These are phyloP conservation scores for Urtica urens DNA, from an alignment of 306 rosid species.

Conservation along the genomic window DNA sequence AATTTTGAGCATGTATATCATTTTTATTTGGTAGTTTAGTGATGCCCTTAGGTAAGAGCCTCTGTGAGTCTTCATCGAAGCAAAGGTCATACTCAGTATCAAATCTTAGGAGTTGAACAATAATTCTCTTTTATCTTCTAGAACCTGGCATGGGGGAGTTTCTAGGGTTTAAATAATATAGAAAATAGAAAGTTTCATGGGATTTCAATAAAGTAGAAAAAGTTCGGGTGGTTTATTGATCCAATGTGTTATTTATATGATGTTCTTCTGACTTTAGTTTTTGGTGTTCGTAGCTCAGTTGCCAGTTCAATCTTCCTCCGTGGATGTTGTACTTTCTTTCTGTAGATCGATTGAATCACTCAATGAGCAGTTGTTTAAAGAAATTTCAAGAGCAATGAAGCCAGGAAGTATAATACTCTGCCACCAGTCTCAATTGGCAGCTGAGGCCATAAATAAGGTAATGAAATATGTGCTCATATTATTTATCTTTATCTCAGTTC, in stretches of 20 bases:
- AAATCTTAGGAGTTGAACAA: too few relatives aligned
- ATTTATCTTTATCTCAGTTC: too few relatives aligned
- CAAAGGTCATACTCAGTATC: too few relatives aligned
- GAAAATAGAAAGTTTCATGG: too few relatives aligned
- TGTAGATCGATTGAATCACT: conserved; percentile 47
- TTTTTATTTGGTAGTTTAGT: not conserved
- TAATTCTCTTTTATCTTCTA: too few relatives aligned
- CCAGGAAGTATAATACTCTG: conserved; percentile 49
- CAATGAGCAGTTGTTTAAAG: conserved; percentile 43
- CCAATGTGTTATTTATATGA: not conserved
- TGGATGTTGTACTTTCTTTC: conserved; percentile 41
- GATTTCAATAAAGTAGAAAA: too few relatives aligned
- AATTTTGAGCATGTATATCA: not conserved
- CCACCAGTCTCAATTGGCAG: conserved; percentile 34
- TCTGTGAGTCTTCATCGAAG: too few relatives aligned
- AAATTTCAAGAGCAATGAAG: conserved; percentile 59
- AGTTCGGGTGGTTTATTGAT: too few relatives aligned
- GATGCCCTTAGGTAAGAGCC: too few relatives aligned
- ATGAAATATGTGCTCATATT: conserved; percentile 6
- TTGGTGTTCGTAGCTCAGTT: conserved; percentile 38
- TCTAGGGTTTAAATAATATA: too few relatives aligned
- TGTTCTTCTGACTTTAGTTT: not conserved
- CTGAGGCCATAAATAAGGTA: conserved; percentile 42
- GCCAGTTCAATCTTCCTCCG: conserved; percentile 54
- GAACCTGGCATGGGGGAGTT: too few relatives aligned